Evolutionary conservation across 176 grass and related monocot species (phyloP).

Genomic region (Oryza punctata): DNA sequence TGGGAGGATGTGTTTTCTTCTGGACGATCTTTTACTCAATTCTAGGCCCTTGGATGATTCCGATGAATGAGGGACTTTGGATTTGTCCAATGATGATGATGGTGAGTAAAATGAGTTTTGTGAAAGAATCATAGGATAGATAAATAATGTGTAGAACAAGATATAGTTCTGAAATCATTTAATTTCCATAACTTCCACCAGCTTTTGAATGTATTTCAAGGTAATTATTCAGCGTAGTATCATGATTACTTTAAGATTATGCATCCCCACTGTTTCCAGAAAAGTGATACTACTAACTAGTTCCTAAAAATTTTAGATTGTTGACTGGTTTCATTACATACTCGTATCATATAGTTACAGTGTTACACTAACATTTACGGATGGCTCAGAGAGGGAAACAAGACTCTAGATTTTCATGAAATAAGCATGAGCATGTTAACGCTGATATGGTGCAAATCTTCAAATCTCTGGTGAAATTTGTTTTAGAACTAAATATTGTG

Average conservation of each 20-base stretch:
- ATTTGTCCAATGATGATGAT: too few relatives aligned
- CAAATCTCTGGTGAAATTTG: neutral
- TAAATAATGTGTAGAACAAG: neutral
- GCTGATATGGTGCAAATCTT: neutral
- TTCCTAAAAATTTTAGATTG: neutral
- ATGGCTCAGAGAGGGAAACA: neutral
- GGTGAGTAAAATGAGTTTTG: too few relatives aligned
- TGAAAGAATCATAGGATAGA: too few relatives aligned
- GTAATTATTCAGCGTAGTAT: neutral
- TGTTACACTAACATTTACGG: neutral
- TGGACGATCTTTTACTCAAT: too few relatives aligned
- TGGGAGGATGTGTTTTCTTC: too few relatives aligned
- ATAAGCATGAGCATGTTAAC: neutral
- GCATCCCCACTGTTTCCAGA: neutral
- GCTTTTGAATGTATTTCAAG: neutral
- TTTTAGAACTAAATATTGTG: neutral
- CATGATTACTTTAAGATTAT: conserved; percentile 1
- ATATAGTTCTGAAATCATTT: neutral
- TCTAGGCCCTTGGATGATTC: too few relatives aligned
- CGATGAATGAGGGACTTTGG: too few relatives aligned
- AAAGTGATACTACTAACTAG: neutral
- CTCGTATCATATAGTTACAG: neutral
- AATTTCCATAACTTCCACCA: neutral
- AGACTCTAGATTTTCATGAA: neutral
- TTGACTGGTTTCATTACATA: neutral